Evolutionary conservation across 2,329 filamentous ascomycete species (phyloP).

Genomic region (Grosmannia penicillata): DNA sequence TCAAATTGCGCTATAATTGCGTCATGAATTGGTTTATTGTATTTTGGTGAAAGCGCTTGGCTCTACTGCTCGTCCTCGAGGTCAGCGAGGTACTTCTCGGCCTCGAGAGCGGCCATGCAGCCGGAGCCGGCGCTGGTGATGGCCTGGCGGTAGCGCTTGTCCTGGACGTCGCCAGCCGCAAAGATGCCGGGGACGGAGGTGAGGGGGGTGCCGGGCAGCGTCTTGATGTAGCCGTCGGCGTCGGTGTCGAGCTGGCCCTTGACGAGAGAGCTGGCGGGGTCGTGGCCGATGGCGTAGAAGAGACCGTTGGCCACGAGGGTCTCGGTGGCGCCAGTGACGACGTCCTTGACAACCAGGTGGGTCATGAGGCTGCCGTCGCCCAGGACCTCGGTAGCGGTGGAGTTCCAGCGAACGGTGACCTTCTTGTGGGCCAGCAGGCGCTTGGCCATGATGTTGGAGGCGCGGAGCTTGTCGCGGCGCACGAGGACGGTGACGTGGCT

Average conservation of each 20-base stretch:
- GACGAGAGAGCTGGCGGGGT: conserved; percentile 80
- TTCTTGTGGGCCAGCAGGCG: conserved; percentile 73
- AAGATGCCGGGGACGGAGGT: conserved; percentile 89
- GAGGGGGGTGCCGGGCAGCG: conserved; percentile 72
- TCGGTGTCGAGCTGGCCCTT: conserved; percentile 80
- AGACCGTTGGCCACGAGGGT: conserved; percentile 81
- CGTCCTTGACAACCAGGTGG: conserved; percentile 71
- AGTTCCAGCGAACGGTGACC: conserved; percentile 80
- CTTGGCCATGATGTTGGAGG: conserved; percentile 83
- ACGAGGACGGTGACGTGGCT: conserved; percentile 91
- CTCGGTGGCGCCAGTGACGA: conserved; percentile 59
- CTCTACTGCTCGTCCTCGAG: conserved; percentile 38
- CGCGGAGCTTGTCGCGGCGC: conserved; percentile 70
- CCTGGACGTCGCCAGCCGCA: conserved; percentile 93
- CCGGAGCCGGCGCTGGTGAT: conserved; percentile 94
- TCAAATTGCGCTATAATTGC: no score
- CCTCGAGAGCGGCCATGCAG: conserved; percentile 89
- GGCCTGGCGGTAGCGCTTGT: conserved; percentile 94
- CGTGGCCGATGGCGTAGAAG: conserved; percentile 96
- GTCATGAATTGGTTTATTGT: no score
- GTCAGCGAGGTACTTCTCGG: conserved; percentile 83
- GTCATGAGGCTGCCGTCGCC: conserved; percentile 82
- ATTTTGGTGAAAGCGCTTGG: no score
- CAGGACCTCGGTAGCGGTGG: conserved; percentile 65
- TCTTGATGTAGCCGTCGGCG: conserved; percentile 79